A percentile compares a stretch with the other conserved stretches of the same genome.
These are phyloP conservation scores for Melocanna baccifera DNA, from an alignment of 176 grass and related monocot species.

Conservation along the genomic window DNA sequence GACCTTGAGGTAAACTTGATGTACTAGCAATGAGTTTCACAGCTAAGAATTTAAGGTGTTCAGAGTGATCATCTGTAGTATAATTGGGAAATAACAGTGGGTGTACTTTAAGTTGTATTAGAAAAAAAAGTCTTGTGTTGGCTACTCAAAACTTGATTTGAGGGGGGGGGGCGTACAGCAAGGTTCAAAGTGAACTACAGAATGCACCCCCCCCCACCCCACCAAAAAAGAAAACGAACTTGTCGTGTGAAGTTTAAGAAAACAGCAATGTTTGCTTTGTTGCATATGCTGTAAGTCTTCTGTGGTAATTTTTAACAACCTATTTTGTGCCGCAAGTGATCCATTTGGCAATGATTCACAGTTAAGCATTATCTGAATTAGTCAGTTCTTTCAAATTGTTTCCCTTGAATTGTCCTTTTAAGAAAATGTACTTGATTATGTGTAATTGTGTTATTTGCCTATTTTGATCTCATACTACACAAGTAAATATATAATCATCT, in stretches of 20 bases:
- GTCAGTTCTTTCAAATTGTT: not conserved
- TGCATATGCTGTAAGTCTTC: slow-evolving; percentile 13
- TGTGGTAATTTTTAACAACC: not conserved
- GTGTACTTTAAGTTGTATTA: too few relatives aligned
- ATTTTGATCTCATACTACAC: slow-evolving; percentile 10
- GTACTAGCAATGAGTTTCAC: not conserved
- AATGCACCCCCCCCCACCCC: too few relatives aligned
- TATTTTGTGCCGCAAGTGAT: not conserved
- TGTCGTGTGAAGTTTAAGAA: too few relatives aligned
- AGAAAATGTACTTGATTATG: slow-evolving; percentile 17
- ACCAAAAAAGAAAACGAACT: too few relatives aligned
- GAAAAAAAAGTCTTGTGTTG: too few relatives aligned
- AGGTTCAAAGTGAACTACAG: too few relatives aligned
- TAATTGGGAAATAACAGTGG: too few relatives aligned
- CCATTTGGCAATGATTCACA: slow-evolving; percentile 5
- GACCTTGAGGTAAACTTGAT: not conserved
- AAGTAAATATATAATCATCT: slow-evolving; percentile 8
- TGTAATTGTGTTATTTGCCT: not conserved
- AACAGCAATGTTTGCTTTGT: too few relatives aligned
- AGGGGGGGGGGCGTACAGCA: too few relatives aligned
- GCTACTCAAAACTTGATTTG: too few relatives aligned
- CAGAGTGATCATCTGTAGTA: too few relatives aligned
- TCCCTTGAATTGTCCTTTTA: not conserved
- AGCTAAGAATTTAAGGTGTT: too few relatives aligned
- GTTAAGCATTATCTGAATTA: not conserved